A percentile compares a stretch with the other conserved stretches of the same genome.
These are phyloP conservation scores for Candida lessepsii DNA, from an alignment of 805 yeast species.

Conservation along the genomic window DNA sequence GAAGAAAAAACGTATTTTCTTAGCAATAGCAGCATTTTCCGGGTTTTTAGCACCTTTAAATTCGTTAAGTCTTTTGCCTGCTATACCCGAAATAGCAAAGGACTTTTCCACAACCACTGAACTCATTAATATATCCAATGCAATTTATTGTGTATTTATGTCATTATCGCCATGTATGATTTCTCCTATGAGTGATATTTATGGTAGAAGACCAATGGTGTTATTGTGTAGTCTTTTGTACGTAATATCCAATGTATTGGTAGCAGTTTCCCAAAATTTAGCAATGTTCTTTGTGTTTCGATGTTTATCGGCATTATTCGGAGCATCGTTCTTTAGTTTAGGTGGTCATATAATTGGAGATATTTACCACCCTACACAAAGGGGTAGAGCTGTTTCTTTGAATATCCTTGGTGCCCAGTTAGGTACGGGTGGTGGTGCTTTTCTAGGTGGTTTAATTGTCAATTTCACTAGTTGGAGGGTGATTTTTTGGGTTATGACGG, in stretches of 20 bases:
- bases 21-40: slow-evolving; percentile 19
- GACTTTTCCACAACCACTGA: slow-evolving; percentile 46
- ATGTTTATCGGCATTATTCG: slow-evolving; percentile 49
- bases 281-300: slow-evolving; percentile 56
- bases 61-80: slow-evolving; percentile 49
- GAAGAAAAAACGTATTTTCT: slow-evolving; percentile 16
- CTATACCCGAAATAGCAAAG: slow-evolving; percentile 48
- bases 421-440: slow-evolving; percentile 55
- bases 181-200: slow-evolving; percentile 51
- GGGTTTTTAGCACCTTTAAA: slow-evolving; percentile 47
- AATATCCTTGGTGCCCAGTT: slow-evolving; percentile 50
- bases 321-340: slow-evolving; percentile 53
- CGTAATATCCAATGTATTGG: slow-evolving; percentile 22
- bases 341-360: slow-evolving; percentile 55
- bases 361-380: slow-evolving; percentile 46
- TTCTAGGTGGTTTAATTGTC: slow-evolving; percentile 52
- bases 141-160: slow-evolving; percentile 51
- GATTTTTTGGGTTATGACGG: slow-evolving; percentile 50
- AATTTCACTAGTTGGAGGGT: slow-evolving; percentile 54
- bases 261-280: slow-evolving; percentile 49
- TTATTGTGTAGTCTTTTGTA: slow-evolving; percentile 38
- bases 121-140: slow-evolving; percentile 49
- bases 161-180: slow-evolving; percentile 50
- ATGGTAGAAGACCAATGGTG: slow-evolving; percentile 49
- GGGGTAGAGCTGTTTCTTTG: slow-evolving; percentile 53